Conservation (phyloP, 1,139 yeast genomes). For the Saccharomyces hybrid region DNA sequence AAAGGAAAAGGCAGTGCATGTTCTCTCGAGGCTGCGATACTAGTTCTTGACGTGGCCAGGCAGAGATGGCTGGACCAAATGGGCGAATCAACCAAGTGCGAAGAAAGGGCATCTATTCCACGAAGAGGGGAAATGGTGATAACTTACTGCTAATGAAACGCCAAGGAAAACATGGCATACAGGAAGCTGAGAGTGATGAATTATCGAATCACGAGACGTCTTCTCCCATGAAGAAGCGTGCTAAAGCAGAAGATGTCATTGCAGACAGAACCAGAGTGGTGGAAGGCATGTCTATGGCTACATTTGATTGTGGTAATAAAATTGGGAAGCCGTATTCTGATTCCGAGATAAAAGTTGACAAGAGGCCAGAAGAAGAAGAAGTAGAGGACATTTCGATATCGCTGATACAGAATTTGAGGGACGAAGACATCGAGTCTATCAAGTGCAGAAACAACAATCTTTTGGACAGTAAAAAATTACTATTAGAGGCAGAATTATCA, state of each 20-base stretch:
- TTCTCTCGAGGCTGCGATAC: background rate
- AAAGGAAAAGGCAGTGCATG: background rate
- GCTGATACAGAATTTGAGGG: constrained; percentile 9
- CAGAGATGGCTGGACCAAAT: background rate
- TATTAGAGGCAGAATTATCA: constrained; percentile 5
- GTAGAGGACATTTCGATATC: background rate
- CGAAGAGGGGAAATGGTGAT: background rate
- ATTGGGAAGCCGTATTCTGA: background rate
- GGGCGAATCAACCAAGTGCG: background rate
- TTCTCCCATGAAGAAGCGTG: background rate
- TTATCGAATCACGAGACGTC: background rate
- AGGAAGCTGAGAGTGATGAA: background rate
- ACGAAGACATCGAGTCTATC: constrained; percentile 8
- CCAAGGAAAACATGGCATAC: background rate
- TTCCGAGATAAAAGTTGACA: background rate
- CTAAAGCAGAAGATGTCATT: background rate
- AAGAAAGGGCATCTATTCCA: background rate
- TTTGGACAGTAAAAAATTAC: background rate
- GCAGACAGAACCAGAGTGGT: background rate
- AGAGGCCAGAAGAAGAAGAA: background rate
- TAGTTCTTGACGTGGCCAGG: background rate
- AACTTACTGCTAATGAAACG: constrained; percentile 1
- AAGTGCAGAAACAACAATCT: constrained; percentile 1
- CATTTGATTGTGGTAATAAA: background rate
- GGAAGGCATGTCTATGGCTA: background rate